Evolutionary conservation across 352 stramenopile genomes (phyloP), one percentile per base, ranked within the genome.

Genomic region (Globisporangium lucens): DNA sequence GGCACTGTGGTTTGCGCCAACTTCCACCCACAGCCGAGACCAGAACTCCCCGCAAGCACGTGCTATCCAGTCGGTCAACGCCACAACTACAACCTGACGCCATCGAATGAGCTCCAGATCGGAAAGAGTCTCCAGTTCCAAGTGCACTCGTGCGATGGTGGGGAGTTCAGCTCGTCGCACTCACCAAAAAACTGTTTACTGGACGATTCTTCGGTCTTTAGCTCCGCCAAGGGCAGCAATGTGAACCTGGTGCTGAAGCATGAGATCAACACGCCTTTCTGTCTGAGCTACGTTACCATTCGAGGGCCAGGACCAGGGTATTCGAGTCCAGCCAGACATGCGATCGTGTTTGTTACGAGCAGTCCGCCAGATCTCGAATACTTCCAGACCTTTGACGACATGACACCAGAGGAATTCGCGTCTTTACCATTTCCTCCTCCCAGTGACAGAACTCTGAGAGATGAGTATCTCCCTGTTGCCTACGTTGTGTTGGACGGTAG

Each of bases 201-300:
- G 27, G 87, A 96, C 52, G 89, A 96, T 66, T 75, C 79, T 9
- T 87, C 83, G 0, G 89, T 96, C 15, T 96, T 91, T 66, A 96
- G 89, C 65, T 94, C 89, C 1, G 59, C 77, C 0, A 89, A 92
- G 59, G 73, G 78, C 29, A 55, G 72, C 20, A 96, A 95, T 65
- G 82, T 95, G 27, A 90, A 94, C 29, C 36, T 96, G 41, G 79
- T 96, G 17, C 53, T 96, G 13, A 88, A 87, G 27, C 89, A 96
- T 64, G 79, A 90, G 24, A 29, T 92, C 2, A 79, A 96, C 59
- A 94, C 87, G 6, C 87, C 85, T 1, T 94, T 96, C 64, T 93
- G 83, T 35, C 53, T 93, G 5, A 93, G 75, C 47, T 93, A 89
- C 59, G 57, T 89, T n/a, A 87, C 67, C 27, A 68, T 94, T 6